A percentile compares a stretch with the other conserved stretches of the same genome.
phyloP scores from a whole-genome alignment of 192 early-diverging fungal genomes.

The Endogone sp. region DNA sequence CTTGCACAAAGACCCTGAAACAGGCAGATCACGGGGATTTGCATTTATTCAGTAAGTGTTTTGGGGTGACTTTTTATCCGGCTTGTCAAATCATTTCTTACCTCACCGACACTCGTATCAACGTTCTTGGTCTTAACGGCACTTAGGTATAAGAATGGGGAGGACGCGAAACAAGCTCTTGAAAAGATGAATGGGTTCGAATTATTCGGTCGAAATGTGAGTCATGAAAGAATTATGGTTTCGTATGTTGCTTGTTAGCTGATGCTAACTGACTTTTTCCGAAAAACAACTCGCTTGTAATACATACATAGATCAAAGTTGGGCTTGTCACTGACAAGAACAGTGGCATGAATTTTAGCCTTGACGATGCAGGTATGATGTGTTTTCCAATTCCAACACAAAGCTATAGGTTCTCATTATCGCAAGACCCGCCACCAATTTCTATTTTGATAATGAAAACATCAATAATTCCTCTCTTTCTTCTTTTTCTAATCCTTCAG shows the following conservation, averaged over 20 bases:
- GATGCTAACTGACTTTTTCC: neutral
- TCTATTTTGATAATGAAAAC: neutral
- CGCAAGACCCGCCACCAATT: neutral
- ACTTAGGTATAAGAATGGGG: constrained; percentile 54
- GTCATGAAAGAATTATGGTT: constrained; percentile 11
- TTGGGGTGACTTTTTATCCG: neutral
- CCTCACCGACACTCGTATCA: neutral
- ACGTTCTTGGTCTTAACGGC: neutral
- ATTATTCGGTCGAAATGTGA: constrained; percentile 66
- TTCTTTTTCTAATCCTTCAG: constrained; percentile 25
- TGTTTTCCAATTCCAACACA: neutral
- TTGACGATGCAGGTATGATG: constrained; percentile 43
- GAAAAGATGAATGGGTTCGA: constrained; percentile 83
- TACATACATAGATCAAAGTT: constrained; percentile 61
- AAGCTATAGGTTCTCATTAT: neutral
- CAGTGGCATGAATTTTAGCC: constrained; percentile 34
- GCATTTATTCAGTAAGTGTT: constrained; percentile 74
- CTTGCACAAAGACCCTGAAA: constrained; percentile 70
- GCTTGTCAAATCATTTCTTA: neutral
- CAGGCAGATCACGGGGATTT: constrained; percentile 70
- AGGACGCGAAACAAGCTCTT: constrained; percentile 74
- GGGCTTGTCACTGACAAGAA: constrained; percentile 68
- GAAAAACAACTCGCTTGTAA: constrained; percentile 1
- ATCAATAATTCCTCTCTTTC: too few species aligned
- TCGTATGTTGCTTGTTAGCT: neutral